Base-by-base conservation (phyloP, 257 asterid species). In the Vinca minor region DNA sequence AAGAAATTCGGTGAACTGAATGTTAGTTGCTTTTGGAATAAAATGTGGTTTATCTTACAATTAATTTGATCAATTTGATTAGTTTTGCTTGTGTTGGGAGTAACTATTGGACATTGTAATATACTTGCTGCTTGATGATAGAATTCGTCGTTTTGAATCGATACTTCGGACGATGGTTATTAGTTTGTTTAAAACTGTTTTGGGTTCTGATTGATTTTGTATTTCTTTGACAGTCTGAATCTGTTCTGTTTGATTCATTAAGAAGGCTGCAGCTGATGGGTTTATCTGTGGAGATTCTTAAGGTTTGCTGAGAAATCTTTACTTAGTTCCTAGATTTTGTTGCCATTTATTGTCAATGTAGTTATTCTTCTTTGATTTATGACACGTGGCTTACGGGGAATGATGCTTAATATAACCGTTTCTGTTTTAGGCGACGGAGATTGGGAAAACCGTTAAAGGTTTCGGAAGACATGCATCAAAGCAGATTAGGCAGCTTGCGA, bases 191-290 rank as follows among this genome's bases (percentile, higher is more conserved):
- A 0, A 15, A 20, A 2, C 21, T 14, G 0, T 38, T 14, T 67
- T n/a, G n/a, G n/a, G n/a, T 73, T 34, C 67, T 74, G 49, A 78
- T 25, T 64, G 65, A 53, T 62, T 57, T 47, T 72, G 55, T 39
- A 63, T 20, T 74, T 25, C 47, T 41, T 47, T 72, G 59, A 48
- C 95, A 84, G 94, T 69, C 95, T 65, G 91, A 70, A 68, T 35
- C 79, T 21, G 25, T 57, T 64, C 62, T 91, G 79, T 78, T 66
- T 67, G 95, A 85, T 63, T 87, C 85, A 13, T 72, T 91, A 77
- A 84, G 89, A 80, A 78, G 81, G 89, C 89, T 91, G 66, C 95
- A 91, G 75, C 74, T 87, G 46, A 83, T 81, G 93, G 82, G 66
- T 74, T 73, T 91, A 69, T 75, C 90, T 23, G 89, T 87, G 74